A percentile compares a stretch with the other conserved stretches of the same genome.
Conservation (phyloP, 1,284 basidiomycete species). For the Sanghuangporus sanghuang region DNA sequence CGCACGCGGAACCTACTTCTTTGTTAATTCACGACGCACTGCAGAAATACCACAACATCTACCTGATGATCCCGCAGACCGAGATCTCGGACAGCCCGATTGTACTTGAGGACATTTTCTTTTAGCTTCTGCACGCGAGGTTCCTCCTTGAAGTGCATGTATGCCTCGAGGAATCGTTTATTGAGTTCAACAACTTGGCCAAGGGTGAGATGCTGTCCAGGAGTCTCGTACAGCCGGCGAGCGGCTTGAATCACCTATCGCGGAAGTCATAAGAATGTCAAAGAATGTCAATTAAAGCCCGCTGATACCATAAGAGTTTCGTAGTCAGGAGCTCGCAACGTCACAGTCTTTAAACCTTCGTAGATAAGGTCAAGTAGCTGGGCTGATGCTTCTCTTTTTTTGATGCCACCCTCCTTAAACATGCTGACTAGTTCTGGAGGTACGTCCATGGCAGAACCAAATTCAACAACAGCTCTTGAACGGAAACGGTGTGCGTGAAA, state of each 20-base stretch:
- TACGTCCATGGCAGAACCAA: conserved; percentile 88
- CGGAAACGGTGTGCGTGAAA: conserved; percentile 96
- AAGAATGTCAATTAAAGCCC: neutral
- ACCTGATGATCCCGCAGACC: conserved; percentile 99
- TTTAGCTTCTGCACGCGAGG: conserved; percentile 84
- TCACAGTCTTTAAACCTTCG: conserved; percentile 96
- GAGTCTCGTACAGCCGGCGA: conserved; percentile 90
- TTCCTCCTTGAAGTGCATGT: conserved; percentile 91
- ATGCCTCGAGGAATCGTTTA: conserved; percentile 92
- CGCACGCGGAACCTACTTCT: conserved; percentile 68
- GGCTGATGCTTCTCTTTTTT: conserved; percentile 88
- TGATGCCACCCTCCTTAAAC: conserved; percentile 86
- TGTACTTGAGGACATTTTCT: conserved; percentile 88
- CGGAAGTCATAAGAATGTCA: conserved; percentile 2
- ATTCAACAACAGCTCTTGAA: conserved; percentile 94
- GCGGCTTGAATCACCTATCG: conserved; percentile 89
- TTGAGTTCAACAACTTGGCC: conserved; percentile 98
- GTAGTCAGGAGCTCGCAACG: conserved; percentile 93
- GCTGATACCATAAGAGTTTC: conserved; percentile 88
- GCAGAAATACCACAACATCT: conserved; percentile 15
- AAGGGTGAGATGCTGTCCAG: conserved; percentile 90
- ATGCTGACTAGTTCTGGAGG: conserved; percentile 81
- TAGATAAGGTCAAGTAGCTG: conserved; percentile 92
- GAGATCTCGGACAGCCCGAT: conserved; percentile 85
- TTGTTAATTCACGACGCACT: neutral